Evolutionary conservation across 176 grass and related monocot species (phyloP), one percentile per base, ranked within the genome.

Genomic region (Avena sativa): DNA sequence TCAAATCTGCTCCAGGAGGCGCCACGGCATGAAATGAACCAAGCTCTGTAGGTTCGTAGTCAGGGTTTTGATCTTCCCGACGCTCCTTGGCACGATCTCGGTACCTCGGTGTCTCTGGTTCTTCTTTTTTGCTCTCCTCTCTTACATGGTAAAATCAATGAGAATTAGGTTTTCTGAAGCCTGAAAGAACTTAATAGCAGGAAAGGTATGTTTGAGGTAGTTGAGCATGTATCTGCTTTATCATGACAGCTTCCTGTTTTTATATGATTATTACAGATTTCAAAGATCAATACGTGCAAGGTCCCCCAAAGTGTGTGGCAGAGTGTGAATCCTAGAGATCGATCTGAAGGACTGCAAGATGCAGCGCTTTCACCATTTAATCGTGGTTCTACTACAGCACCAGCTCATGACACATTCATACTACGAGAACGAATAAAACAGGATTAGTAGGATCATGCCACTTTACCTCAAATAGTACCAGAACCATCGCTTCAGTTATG

Each of bases 11-110:
- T 61, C 96, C 93, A 44, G 93, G 96, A 78, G 96, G 96, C 50
- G 96, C 96, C 62, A 98, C 93, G 4, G 96, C 96, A 96, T 98
- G 96, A 90, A 98, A 98, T 49, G 96, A 93, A 79, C 96, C 96
- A 76, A 98, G 96, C 76, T 98, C 93, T 17, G 92, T 98, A 55
- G 93, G 90, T 84, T 98, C 96, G 71, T 96, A 98, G 79, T 98
- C 96, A 47, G 96, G 96, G 77, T 98, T 98, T 91, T 98, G 93
- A 91, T 98, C 93, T 91, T 98, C 96, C 85, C 96, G 94, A 0
- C 96, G 89, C 57, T 98, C 93, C 90, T 98, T 98, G 55, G 95
- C 95, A 89, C 95, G 95, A 85, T 98, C 95, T 58, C 91, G 86
- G 74, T 98, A 98, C 68, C 47, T 95, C 10, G 89, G 95, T 49